phyloP scores from a whole-genome alignment of 768 basidiomycete genomes.

The Chlorophyllum brunneum region DNA sequence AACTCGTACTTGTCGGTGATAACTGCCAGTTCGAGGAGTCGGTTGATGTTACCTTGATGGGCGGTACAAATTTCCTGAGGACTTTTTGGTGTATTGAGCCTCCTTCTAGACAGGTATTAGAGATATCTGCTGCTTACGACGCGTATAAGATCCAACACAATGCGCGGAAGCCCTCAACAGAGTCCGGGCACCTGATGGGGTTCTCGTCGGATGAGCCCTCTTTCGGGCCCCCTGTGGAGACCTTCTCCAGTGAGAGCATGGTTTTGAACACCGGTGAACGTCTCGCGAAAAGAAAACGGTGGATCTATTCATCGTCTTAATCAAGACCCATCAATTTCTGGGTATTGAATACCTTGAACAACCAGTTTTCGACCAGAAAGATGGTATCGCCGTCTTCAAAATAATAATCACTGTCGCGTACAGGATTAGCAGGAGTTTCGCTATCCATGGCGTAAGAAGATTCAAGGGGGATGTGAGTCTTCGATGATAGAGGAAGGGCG shows the following conservation, averaged over 20 bases:
- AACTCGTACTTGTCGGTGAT: background rate
- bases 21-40: background rate
- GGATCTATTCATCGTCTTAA: background rate
- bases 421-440: too few species aligned
- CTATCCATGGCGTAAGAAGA: too few species aligned
- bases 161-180: background rate
- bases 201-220: background rate
- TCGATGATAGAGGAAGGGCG: too few species aligned
- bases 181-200: background rate
- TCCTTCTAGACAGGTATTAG: background rate
- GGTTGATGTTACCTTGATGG: background rate
- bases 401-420: background rate
- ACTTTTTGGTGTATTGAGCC: background rate
- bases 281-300: constrained; percentile 1
- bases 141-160: constrained; percentile 8
- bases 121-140: background rate
- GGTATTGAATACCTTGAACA: constrained; percentile 2
- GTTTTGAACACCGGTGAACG: background rate
- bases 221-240: too few species aligned
- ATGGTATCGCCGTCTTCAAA: background rate
- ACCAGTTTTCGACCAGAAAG: background rate
- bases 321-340: background rate
- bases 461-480: too few species aligned
- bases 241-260: background rate
- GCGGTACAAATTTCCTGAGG: background rate